Conservation (phyloP, 164 flowering plant genomes). For the Berberis vulgaris region DNA sequence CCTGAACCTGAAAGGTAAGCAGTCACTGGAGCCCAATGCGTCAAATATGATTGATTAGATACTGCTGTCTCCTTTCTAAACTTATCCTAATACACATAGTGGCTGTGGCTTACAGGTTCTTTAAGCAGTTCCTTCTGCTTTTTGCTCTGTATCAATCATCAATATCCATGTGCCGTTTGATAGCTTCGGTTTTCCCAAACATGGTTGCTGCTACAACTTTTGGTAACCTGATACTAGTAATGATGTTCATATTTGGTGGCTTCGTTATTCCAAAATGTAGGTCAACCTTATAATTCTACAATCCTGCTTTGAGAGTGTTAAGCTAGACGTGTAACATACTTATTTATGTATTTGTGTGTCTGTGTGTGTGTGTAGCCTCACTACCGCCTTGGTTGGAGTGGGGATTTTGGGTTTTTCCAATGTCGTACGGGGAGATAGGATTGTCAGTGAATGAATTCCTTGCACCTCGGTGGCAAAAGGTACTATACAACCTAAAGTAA, state of each 20-base stretch:
- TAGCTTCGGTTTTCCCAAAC: background rate
- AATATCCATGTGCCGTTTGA: background rate
- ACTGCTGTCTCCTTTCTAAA: background rate
- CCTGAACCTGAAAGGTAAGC: background rate
- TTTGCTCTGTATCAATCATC: background rate
- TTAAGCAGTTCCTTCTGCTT: background rate
- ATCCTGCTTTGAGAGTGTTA: too few relatives aligned
- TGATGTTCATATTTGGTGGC: background rate
- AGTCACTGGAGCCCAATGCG: background rate
- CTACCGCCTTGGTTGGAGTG: constrained; percentile 60
- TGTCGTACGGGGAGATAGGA: constrained; percentile 54
- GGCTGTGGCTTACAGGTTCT: background rate
- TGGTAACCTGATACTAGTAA: background rate
- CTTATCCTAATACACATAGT: background rate
- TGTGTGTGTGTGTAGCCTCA: constrained; percentile 30
- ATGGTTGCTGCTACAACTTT: background rate
- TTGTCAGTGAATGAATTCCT: constrained; percentile 51
- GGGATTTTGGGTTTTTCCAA: constrained; percentile 59
- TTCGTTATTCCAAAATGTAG: too few relatives aligned
- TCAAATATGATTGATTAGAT: too few relatives aligned
- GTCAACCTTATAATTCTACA: too few relatives aligned
- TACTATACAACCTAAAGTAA: constrained; percentile 2
- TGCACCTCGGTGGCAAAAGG: constrained; percentile 60
- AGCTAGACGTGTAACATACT: too few relatives aligned
- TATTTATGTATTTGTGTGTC: too few relatives aligned